Percentiles rank a stretch among this genome's conserved stretches.
These are phyloP conservation scores for Ploettnerulaceae sp. DNA, from an alignment of 2,329 filamentous ascomycete genomes.

Conservation along the genomic window DNA sequence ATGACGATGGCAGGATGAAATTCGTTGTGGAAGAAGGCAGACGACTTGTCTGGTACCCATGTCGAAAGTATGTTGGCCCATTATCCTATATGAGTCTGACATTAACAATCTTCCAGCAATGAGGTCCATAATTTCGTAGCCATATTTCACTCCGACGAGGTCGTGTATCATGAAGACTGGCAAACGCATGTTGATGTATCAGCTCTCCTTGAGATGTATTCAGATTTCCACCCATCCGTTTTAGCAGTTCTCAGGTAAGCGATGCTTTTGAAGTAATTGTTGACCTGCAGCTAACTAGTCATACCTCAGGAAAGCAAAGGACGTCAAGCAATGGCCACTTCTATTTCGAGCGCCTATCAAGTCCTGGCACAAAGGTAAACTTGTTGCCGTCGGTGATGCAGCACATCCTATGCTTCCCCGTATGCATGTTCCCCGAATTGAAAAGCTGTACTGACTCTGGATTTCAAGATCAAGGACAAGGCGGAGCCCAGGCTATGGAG, in stretches of 20 bases:
- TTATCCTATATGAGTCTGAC: no score
- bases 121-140: constrained; percentile 45
- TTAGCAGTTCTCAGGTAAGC: constrained; percentile 40
- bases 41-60: constrained; percentile 45
- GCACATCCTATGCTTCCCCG: constrained; percentile 65
- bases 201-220: constrained; percentile 37
- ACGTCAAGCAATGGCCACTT: constrained; percentile 37
- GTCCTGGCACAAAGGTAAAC: constrained; percentile 47
- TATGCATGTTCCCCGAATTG: constrained; percentile 24
- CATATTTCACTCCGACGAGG: constrained; percentile 46
- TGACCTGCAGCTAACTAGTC: constrained; percentile 40
- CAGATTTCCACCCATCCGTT: constrained; percentile 41
- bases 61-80: constrained; percentile 35
- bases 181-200: constrained; percentile 36
- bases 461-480: constrained; percentile 50
- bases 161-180: constrained; percentile 32
- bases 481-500: constrained; percentile 60
- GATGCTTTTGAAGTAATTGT: constrained; percentile 24
- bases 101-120: constrained; percentile 29
- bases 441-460: background rate
- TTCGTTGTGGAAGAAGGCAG: constrained; percentile 35
- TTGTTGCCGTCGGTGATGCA: constrained; percentile 60
- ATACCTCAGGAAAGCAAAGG: constrained; percentile 43
- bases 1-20: constrained; percentile 26
- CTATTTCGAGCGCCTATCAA: constrained; percentile 44